Base-by-base conservation (phyloP, 495 filamentous ascomycete genomes). In the Tricharina praecox region DNA sequence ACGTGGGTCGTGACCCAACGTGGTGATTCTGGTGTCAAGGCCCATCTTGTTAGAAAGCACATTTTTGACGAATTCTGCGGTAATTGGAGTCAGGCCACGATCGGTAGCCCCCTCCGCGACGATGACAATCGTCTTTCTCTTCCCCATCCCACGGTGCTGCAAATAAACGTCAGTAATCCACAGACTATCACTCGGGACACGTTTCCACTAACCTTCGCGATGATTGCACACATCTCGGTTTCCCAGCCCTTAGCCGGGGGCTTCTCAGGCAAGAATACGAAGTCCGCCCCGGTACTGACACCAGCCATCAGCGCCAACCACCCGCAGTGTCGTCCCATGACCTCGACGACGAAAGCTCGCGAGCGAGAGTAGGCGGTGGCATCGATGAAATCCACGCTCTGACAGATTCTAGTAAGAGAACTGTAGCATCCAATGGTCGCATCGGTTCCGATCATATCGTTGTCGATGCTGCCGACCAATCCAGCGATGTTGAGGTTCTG, bases 291-390 rank as follows among this genome's bases (percentile, higher is more conserved):
- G 2, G 85, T 93, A 49, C 83, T 86, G 43, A 96, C 85, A 49
- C 86, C 90, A 10, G 92, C 81, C 86, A 95, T 95, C 37, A 99
- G 69, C 35, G 90, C 92, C 42, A 99, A 68, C 92, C 92, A 99
- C 33, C 92, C 92, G 58, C 92, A 99, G 66, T 96, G 88, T 47
- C 92, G 75, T n/a, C 92, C 92, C 92, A 99, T 99, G 39, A 96
- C 92, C 63, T 96, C 92, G 55, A 99, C 80, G 23, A 99, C 88
- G 63, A 99, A 99, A 32, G 92, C 92, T 53, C 92, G 71, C 47
- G 93, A 93, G 66, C 96, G 92, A n/a, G 85, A 93, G 30, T 78
- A 84, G 4, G 92, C 92, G 1, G 92, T 99, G 25, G 90, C 85
- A 63, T 96, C 93, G 52, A 99, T 93, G 62, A 81, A 84, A 65